phyloP scores from a whole-genome alignment of 2,329 filamentous ascomycete species.

The Paraphaeosphaeria sporulosa region DNA sequence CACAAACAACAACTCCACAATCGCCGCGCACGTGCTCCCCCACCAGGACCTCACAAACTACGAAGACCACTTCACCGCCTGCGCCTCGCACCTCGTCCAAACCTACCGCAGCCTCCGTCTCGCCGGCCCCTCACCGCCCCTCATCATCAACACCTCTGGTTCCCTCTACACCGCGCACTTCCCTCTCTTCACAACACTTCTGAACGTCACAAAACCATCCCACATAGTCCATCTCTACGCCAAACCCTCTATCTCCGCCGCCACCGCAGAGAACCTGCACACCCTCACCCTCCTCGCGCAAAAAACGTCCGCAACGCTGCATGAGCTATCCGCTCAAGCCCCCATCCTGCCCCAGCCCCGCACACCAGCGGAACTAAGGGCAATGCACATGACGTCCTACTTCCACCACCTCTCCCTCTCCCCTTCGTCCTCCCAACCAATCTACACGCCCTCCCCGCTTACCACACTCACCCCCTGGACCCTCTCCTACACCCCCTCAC shows the following conservation, averaged over 20 bases:
- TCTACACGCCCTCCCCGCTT: slow-evolving; percentile 65
- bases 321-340: slow-evolving; percentile 65
- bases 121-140: slow-evolving; percentile 56
- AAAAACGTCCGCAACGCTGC: slow-evolving; percentile 51
- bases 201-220: slow-evolving; percentile 62
- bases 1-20: slow-evolving; percentile 46
- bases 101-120: slow-evolving; percentile 61
- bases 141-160: slow-evolving; percentile 77
- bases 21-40: slow-evolving; percentile 73
- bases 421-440: slow-evolving; percentile 29
- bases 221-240: slow-evolving; percentile 71
- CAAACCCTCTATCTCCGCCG: slow-evolving; percentile 55
- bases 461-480: slow-evolving; percentile 66
- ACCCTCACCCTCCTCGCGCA: slow-evolving; percentile 55
- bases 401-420: slow-evolving; percentile 64
- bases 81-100: slow-evolving; percentile 68
- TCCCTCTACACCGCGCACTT: slow-evolving; percentile 77
- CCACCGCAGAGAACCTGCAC: slow-evolving; percentile 65
- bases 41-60: slow-evolving; percentile 71
- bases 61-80: slow-evolving; percentile 70
- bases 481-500: slow-evolving; percentile 64
- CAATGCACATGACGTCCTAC: slow-evolving; percentile 83
- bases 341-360: slow-evolving; percentile 50
- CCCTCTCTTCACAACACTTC: slow-evolving; percentile 67
- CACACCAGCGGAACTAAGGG: slow-evolving; percentile 70